These are phyloP conservation scores for Samsoniella hepiali DNA, from an alignment of 2,329 filamentous ascomycete genomes.

Conservation along the genomic window DNA sequence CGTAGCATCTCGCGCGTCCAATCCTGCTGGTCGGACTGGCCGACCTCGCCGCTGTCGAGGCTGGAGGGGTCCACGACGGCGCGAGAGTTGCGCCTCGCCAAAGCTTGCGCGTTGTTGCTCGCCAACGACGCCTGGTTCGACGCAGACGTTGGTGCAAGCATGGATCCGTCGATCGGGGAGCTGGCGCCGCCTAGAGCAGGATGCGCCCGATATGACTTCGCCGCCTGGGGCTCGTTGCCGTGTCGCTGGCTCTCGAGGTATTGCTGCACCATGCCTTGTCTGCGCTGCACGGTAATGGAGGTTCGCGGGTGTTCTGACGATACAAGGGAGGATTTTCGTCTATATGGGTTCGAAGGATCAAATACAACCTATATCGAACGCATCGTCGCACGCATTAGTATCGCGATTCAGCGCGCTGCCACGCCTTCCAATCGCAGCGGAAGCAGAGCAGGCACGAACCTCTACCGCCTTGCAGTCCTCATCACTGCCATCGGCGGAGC, in stretches of 20 bases:
- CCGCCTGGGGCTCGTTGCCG: slow-evolving; percentile 26
- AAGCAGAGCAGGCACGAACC: slow-evolving; percentile 33
- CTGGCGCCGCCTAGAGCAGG: slow-evolving; percentile 25
- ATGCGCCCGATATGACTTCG: slow-evolving; percentile 30
- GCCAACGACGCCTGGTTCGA: slow-evolving; percentile 23
- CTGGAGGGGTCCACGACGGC: slow-evolving; percentile 39
- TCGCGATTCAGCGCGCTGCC: not conserved
- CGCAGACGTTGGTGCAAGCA: slow-evolving; percentile 15
- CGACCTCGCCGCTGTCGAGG: slow-evolving; percentile 41
- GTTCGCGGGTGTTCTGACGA: slow-evolving; percentile 39
- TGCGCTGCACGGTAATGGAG: slow-evolving; percentile 34
- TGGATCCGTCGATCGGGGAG: slow-evolving; percentile 18
- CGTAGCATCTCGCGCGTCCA: slow-evolving; percentile 51
- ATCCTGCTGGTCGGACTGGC: slow-evolving; percentile 55
- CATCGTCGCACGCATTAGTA: not conserved
- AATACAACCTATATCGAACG: slow-evolving; percentile 53
- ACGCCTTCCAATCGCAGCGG: not conserved
- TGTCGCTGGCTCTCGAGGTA: slow-evolving; percentile 57
- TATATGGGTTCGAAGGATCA: slow-evolving; percentile 57
- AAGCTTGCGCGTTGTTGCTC: slow-evolving; percentile 23
- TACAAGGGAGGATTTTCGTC: slow-evolving; percentile 65
- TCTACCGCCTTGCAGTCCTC: slow-evolving; percentile 51
- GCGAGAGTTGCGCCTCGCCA: slow-evolving; percentile 24
- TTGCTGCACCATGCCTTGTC: slow-evolving; percentile 64
- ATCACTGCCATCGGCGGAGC: slow-evolving; percentile 47